Evolutionary conservation across 305 asterid genomes (phyloP).

Genomic region (Ruellia speciosa): DNA sequence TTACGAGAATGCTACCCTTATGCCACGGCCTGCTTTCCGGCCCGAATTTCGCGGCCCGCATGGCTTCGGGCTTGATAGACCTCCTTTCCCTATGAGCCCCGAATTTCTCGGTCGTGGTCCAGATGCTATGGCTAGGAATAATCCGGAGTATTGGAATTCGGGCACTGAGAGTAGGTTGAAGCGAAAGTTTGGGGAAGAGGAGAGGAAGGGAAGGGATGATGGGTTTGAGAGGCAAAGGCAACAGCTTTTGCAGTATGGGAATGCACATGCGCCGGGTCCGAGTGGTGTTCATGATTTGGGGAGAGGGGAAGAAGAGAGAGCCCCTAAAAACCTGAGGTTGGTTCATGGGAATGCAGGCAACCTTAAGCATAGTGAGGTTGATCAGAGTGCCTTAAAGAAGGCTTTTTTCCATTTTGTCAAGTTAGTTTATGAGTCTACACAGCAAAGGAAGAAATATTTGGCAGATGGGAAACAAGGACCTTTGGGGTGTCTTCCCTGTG

Average conservation of each 20-base stretch:
- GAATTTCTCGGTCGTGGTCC: constrained; percentile 36
- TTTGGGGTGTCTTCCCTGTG: constrained; percentile 68
- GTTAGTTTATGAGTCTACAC: constrained; percentile 52
- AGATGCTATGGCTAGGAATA: constrained; percentile 34
- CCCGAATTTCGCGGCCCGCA: constrained; percentile 25
- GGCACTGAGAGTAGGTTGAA: constrained; percentile 42
- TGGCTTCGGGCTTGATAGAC: constrained; percentile 46
- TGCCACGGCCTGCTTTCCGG: constrained; percentile 31
- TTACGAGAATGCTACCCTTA: constrained; percentile 49
- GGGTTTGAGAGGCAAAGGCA: constrained; percentile 82
- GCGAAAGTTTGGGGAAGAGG: constrained; percentile 72
- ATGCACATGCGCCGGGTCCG: constrained; percentile 40
- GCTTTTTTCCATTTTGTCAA: constrained; percentile 66
- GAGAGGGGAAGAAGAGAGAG: constrained; percentile 51
- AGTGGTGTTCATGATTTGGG: constrained; percentile 35
- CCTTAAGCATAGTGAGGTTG: constrained; percentile 56
- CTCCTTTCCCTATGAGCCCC: constrained; percentile 52
- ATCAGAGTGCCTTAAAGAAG: constrained; percentile 52
- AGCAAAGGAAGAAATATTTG: constrained; percentile 56
- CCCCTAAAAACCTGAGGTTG: constrained; percentile 44
- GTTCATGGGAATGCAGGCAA: constrained; percentile 35
- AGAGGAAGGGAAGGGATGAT: constrained; percentile 49
- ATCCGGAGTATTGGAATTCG: constrained; percentile 38
- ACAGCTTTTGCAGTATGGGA: constrained; percentile 83
- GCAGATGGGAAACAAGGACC: constrained; percentile 82